These are phyloP conservation scores for Avena sativa DNA, from an alignment of 176 grass and related monocot genomes.

Conservation along the genomic window DNA sequence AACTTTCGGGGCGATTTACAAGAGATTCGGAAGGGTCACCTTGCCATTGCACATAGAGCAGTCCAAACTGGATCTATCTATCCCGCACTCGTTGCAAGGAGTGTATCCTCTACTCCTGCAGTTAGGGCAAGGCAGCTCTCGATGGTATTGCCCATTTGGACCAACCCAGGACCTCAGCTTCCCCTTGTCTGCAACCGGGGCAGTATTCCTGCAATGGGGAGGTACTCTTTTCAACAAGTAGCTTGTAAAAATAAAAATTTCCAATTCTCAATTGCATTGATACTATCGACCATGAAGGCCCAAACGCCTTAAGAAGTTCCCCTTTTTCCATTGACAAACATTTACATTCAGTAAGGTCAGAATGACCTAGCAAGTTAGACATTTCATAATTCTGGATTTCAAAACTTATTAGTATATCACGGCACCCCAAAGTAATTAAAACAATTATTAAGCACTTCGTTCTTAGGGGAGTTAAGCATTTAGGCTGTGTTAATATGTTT, in stretches of 20 bases:
- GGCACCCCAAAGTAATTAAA: no score
- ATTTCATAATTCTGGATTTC: no score
- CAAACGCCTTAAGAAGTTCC: not conserved
- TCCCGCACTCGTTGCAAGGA: constrained; percentile 75
- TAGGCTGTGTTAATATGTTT: no score
- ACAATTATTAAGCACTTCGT: no score
- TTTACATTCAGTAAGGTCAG: not conserved
- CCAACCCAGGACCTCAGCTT: constrained; percentile 87
- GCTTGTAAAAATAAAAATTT: no score
- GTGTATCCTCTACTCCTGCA: constrained; percentile 91
- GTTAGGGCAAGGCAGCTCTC: constrained; percentile 84
- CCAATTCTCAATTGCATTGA: no score
- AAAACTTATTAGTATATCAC: no score
- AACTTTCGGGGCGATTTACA: constrained; percentile 16
- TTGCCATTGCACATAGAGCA: constrained; percentile 86
- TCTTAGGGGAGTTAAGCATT: no score
- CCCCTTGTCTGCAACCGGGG: constrained; percentile 51
- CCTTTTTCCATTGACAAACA: not conserved
- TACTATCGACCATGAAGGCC: no score
- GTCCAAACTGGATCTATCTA: constrained; percentile 79
- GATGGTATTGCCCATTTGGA: constrained; percentile 94
- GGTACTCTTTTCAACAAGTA: constrained; percentile 13
- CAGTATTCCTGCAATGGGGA: constrained; percentile 57
- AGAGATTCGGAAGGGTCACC: constrained; percentile 52
- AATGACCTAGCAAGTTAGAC: no score